Evolutionary conservation across 148 eudicot genomes (phyloP).

Genomic region (Polygonum aviculare): DNA sequence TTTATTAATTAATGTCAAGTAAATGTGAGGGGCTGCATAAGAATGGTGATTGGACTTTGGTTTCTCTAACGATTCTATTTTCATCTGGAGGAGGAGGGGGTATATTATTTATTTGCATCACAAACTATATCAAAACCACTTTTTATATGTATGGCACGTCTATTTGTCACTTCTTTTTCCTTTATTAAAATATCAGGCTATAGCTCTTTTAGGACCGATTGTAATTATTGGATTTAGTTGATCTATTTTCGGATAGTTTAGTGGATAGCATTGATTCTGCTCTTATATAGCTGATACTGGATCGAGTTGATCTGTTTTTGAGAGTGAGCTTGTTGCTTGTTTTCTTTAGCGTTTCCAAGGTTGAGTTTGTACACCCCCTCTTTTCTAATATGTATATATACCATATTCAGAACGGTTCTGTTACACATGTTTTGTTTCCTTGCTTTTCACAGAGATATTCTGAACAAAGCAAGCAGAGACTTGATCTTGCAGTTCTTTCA

Average conservation of each 20-base stretch:
- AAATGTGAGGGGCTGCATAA: background rate
- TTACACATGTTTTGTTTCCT: background rate
- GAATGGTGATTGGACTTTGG: background rate
- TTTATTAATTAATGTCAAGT: background rate
- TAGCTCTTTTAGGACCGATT: no score
- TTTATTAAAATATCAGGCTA: no score
- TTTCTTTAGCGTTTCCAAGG: no score
- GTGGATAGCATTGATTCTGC: no score
- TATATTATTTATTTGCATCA: background rate
- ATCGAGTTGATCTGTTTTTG: no score
- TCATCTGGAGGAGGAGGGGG: background rate
- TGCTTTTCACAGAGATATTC: conserved; percentile 58
- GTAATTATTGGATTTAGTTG: no score
- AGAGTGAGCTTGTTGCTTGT: no score
- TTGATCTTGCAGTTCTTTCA: conserved; percentile 75
- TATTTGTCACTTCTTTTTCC: no score
- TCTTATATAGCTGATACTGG: no score
- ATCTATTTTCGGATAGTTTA: no score
- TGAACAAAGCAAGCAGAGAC: conserved; percentile 79
- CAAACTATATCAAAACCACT: background rate
- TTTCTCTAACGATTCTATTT: background rate
- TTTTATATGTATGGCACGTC: background rate
- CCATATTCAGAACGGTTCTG: background rate
- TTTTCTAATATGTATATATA: no score
- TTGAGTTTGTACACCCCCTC: no score